Percentiles rank a stretch among this genome's conserved stretches.
phyloP scores from a whole-genome alignment of 768 basidiomycete genomes.

The Ramaria sp. region DNA sequence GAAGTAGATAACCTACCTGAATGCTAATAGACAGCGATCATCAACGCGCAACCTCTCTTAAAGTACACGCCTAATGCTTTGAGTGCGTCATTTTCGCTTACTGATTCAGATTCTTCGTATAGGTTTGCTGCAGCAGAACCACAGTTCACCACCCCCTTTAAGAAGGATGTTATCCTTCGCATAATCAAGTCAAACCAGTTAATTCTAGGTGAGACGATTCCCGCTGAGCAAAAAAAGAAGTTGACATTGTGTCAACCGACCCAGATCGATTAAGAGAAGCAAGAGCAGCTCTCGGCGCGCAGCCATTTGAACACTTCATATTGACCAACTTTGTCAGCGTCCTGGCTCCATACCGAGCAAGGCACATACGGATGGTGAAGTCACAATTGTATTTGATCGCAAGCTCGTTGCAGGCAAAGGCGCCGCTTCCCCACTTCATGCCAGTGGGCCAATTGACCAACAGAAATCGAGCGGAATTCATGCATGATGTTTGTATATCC shows the following conservation, averaged over 20 bases:
- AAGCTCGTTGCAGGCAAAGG: slow-evolving; percentile 15
- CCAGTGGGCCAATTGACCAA: slow-evolving; percentile 6
- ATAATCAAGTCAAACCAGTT: slow-evolving; percentile 17
- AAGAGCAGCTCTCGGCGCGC: slow-evolving; percentile 12
- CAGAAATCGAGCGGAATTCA: background rate
- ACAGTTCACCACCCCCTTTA: slow-evolving; percentile 13
- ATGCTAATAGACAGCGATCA: slow-evolving; percentile 6
- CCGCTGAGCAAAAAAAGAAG: background rate
- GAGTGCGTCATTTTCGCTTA: background rate
- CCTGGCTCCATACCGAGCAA: slow-evolving; percentile 15
- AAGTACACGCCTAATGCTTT: slow-evolving; percentile 7
- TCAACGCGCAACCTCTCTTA: slow-evolving; percentile 15
- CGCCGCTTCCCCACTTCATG: slow-evolving; percentile 15
- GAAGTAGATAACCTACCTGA: background rate
- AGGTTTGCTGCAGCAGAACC: slow-evolving; percentile 19
- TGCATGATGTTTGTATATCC: background rate
- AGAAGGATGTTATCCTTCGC: slow-evolving; percentile 6
- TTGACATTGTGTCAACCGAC: background rate
- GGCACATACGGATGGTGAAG: slow-evolving; percentile 11
- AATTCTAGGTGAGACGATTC: slow-evolving; percentile 12
- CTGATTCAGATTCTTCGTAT: background rate
- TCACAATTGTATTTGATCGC: slow-evolving; percentile 13
- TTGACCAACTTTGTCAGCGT: slow-evolving; percentile 12
- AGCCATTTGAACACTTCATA: slow-evolving; percentile 13
- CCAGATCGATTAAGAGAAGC: slow-evolving; percentile 14